Evolutionary conservation across 2,329 filamentous ascomycete species (phyloP).

Genomic region (Microdochium trichocladiopsis): DNA sequence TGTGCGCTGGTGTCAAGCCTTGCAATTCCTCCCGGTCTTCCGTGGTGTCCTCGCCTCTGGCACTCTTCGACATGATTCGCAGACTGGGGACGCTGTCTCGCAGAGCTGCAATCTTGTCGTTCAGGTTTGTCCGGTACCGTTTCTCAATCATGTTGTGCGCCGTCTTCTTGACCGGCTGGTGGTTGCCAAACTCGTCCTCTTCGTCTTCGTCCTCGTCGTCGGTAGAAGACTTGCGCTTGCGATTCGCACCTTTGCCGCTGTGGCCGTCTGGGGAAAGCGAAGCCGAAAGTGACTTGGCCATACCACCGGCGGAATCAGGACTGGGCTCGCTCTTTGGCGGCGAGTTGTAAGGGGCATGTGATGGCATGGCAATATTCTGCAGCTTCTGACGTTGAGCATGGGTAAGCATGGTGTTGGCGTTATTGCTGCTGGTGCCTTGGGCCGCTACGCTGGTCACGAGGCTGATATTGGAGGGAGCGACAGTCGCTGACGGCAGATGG

Average conservation of each 20-base stretch:
- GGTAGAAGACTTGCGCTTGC: constrained; percentile 63
- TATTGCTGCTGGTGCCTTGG: constrained; percentile 23
- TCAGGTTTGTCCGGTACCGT: constrained; percentile 89
- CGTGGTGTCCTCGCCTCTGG: constrained; percentile 58
- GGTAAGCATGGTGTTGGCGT: constrained; percentile 37
- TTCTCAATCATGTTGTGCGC: constrained; percentile 99
- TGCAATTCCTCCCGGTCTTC: constrained; percentile 76
- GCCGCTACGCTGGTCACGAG: constrained; percentile 14
- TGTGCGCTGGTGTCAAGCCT: constrained; percentile 80
- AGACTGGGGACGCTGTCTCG: constrained; percentile 88
- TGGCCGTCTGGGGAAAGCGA: constrained; percentile 54
- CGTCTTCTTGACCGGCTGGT: constrained; percentile 69
- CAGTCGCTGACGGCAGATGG: constrained; percentile 2
- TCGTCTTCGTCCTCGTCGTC: constrained; percentile 48
- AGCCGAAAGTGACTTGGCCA: constrained; percentile 32
- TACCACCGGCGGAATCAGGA: constrained; percentile 47
- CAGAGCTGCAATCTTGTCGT: constrained; percentile 92
- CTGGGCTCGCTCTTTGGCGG: constrained; percentile 48
- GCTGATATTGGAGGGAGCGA: constrained; percentile 13
- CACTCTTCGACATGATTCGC: constrained; percentile 72
- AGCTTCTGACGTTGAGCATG: constrained; percentile 54
- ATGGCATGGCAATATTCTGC: constrained; percentile 57
- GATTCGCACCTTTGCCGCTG: constrained; percentile 22
- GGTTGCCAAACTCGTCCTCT: constrained; percentile 54
- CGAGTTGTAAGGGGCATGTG: constrained; percentile 53